Evolutionary conservation across 768 basidiomycete species (phyloP).

Genomic region (Boletus vermiculosoides): DNA sequence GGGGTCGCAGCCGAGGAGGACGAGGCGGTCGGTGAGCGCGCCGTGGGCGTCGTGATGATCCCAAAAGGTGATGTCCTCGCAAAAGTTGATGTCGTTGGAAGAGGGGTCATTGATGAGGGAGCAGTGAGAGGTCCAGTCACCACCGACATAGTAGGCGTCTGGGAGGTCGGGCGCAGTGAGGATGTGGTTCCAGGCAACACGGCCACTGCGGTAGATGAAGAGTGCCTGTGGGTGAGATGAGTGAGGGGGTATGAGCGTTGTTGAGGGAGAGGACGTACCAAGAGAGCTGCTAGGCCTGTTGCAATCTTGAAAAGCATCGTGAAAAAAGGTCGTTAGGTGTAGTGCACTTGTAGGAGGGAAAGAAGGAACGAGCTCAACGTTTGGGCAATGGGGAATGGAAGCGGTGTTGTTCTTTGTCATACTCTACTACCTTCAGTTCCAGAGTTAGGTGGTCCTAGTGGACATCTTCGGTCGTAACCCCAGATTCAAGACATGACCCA

Average conservation of each 20-base stretch:
- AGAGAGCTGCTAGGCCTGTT: slow-evolving; percentile 5
- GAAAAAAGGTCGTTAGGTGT: not conserved
- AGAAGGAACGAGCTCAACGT: not conserved
- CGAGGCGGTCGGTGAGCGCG: slow-evolving; percentile 40
- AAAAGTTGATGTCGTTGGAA: slow-evolving; percentile 40
- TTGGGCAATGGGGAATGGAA: no score
- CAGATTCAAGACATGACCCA: no score
- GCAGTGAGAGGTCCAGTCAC: slow-evolving; percentile 50
- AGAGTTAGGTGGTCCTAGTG: no score
- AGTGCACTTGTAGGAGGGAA: not conserved
- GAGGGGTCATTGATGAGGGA: slow-evolving; percentile 35
- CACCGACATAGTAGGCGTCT: slow-evolving; percentile 48
- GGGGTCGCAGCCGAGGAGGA: slow-evolving; percentile 45
- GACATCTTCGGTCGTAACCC: no score
- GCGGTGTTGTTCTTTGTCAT: no score
- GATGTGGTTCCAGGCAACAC: slow-evolving; percentile 40
- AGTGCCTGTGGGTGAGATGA: slow-evolving; percentile 34
- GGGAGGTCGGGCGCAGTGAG: slow-evolving; percentile 46
- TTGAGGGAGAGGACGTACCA: slow-evolving; percentile 3
- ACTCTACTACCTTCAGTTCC: no score
- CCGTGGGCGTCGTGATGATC: slow-evolving; percentile 46
- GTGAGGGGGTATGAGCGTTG: not conserved
- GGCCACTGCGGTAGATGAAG: slow-evolving; percentile 45
- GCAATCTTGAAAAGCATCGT: slow-evolving; percentile 15
- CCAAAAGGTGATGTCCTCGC: slow-evolving; percentile 70